Evolutionary conservation across 2,329 filamentous ascomycete genomes (phyloP), one percentile per base, ranked within the genome.

Genomic region (Allantophomopsis lycopodina): DNA sequence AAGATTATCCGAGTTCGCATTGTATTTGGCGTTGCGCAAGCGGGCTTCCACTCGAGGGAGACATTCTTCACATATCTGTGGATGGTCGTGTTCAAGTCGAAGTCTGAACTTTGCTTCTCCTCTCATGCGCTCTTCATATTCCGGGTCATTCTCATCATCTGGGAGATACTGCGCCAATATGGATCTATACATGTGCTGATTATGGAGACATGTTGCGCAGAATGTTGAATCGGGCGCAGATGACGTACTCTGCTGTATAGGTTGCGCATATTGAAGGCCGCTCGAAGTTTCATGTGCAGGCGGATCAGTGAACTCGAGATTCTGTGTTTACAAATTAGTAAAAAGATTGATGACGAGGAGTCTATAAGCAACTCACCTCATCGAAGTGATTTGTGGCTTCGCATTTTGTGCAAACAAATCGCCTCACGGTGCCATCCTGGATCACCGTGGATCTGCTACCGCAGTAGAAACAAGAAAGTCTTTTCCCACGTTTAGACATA

Each of bases 381-480:
- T 98, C 91, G 23, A 95, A 67, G 62, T 85, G 83, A 60, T 96
- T 98, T 43, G 80, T 77, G 14, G 88, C 83, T 51, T 91, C 83
- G 65, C 91, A 98, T 44, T 72, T 65, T 15, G 71, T 62, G 60
- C 87, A 94, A 35, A 77, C 66, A 61, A 88, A 94, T 52, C 76
- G 70, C 55, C 67, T 69, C 41, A 75, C 66, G 39, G 56, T 54
- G 21, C 73, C 71, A 50, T 76, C 70, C 50, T 72, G 77, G 23
- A 28, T 28, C 23, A 28, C 23, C 23, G 23, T 65, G 28, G 81
- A 82, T 49, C 72, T 75, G 55, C 69, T 68, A 50, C 83, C 81
- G 60, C 88, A 94, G 60, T 89, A 93, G 65, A 93, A 89, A 68
- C 87, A 94, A 46, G 63, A 65, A 49, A 88, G 58, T 46, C 44